Base-by-base conservation (phyloP, 2,329 filamentous ascomycete genomes). In the Zymoseptoria pseudotritici region DNA sequence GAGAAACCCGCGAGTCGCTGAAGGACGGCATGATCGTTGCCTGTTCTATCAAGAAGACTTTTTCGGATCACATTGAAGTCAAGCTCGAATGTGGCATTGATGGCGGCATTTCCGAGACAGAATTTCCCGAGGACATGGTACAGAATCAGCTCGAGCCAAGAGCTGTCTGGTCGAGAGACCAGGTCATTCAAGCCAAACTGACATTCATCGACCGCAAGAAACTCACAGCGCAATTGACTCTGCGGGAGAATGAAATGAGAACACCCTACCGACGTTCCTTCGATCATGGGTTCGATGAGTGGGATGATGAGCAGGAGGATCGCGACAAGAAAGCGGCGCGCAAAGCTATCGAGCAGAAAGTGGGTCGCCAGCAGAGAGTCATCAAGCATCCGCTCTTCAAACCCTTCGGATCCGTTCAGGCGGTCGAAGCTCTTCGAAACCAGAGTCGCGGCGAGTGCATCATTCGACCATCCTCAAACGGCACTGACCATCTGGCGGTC, bases 361-460 rank as follows among this genome's bases (percentile, higher is more conserved):
- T 90, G 19, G 91, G 90, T 13, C 90, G 94, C 55, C 88, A 90
- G 2, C 91, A 96, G 74, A 86, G 94, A 73, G 94, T 99, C 61
- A 94, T 99, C 79, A 99, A 99, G 75, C 94, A 99, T 72, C 93
- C 94, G 24, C 84, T 97, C 17, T 99, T 97, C 83, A 89, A 88
- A 67, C 88, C 91, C 0, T 97, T 95, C 82, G 97, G 96, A 75
- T 85, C 91, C 29, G 86, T 86, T 2, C 91, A 97, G 76, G 94
- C 94, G 0, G 91, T 97, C 75, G 91, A 97, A 74, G 97, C 88
- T 73, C 83, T 99, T 31, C 91, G 91, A 50, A 90, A 89, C 13
- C 90, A 95, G 73, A 84, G 88, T 56, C 82, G 87, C 6, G 94
- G 94, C 54, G 94, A 97, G 73, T 88, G 95, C 58, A 91, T 99